These are phyloP conservation scores for Dimargaris cristalligena DNA, from an alignment of 192 early-diverging fungal species.

Conservation along the genomic window DNA sequence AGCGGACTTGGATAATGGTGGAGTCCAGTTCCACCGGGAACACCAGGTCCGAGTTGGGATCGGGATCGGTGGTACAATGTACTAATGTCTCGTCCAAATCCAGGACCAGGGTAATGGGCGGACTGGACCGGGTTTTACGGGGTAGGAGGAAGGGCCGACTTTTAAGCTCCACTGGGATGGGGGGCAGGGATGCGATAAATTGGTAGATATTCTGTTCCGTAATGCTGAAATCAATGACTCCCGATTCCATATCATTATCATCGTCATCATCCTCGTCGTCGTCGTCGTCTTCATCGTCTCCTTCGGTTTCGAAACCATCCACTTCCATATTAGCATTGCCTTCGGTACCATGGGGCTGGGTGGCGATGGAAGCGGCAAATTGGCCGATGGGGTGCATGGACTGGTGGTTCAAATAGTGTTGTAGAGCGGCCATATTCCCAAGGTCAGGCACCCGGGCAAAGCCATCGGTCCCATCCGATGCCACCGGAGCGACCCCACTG, in stretches of 20 bases:
- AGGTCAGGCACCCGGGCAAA: slow-evolving; percentile 2
- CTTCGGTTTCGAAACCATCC: slow-evolving; percentile 9
- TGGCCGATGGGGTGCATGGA: slow-evolving; percentile 17
- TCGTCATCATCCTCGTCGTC: slow-evolving; percentile 25
- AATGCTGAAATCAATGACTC: not conserved
- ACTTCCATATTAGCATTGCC: too few species aligned
- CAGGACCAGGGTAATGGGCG: slow-evolving; percentile 45
- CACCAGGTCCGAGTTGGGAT: slow-evolving; percentile 37
- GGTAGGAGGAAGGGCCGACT: slow-evolving; percentile 36
- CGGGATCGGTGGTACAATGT: slow-evolving; percentile 37
- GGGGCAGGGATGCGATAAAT: slow-evolving; percentile 42
- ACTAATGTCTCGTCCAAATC: slow-evolving; percentile 57
- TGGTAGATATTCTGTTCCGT: slow-evolving; percentile 18
- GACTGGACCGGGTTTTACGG: slow-evolving; percentile 37
- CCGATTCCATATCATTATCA: slow-evolving; percentile 17
- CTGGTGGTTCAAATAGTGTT: slow-evolving; percentile 3
- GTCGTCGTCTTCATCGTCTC: slow-evolving; percentile 17
- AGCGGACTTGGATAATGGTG: slow-evolving; percentile 42
- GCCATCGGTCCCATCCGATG: not conserved
- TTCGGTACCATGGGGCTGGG: not conserved
- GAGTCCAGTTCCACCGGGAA: slow-evolving; percentile 51
- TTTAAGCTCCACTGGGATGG: slow-evolving; percentile 33
- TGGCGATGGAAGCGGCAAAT: not conserved
- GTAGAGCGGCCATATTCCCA: not conserved
- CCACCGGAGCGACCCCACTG: slow-evolving; percentile 9